Conservation (phyloP, 2,329 filamentous ascomycete species). For the Trichothecium sympodiale region DNA sequence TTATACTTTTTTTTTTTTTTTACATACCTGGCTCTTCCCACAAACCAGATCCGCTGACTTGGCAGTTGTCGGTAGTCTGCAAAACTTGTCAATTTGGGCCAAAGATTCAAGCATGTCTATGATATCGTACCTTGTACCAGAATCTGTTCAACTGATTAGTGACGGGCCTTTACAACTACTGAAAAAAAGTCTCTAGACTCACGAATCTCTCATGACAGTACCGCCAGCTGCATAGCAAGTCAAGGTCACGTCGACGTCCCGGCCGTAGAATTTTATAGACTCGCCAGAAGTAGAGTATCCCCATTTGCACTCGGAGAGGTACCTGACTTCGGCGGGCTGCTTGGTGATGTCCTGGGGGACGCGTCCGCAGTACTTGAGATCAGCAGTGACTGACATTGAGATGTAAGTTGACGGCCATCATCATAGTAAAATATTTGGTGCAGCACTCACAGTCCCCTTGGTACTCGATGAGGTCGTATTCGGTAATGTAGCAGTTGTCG, state of each 20-base stretch:
- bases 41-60: constrained; percentile 2
- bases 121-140: constrained; percentile 5
- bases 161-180: too few species aligned
- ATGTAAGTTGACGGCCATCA: too few species aligned
- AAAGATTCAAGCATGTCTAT: too few species aligned
- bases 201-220: constrained; percentile 1
- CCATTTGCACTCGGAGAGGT: constrained; percentile 5
- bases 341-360: constrained; percentile 2
- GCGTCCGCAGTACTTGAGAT: constrained; percentile 2
- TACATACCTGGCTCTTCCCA: constrained; percentile 3
- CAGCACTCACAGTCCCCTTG: constrained; percentile 2
- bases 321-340: constrained; percentile 2
- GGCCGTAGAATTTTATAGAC: constrained; percentile 3
- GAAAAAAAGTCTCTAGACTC: background rate
- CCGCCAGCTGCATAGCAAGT: constrained; percentile 3
- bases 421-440: background rate
- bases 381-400: constrained; percentile 1
- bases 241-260: constrained; percentile 3
- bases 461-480: constrained; percentile 5
- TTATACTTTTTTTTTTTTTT: background rate
- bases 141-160: background rate
- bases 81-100: too few species aligned
- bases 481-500: constrained; percentile 1
- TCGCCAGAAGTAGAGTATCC: constrained; percentile 1
- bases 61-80: constrained; percentile 5